A percentile compares a stretch with the other conserved stretches of the same genome.
Conservation (phyloP, 2,329 filamentous ascomycete species). For the Colletotrichum lini region DNA sequence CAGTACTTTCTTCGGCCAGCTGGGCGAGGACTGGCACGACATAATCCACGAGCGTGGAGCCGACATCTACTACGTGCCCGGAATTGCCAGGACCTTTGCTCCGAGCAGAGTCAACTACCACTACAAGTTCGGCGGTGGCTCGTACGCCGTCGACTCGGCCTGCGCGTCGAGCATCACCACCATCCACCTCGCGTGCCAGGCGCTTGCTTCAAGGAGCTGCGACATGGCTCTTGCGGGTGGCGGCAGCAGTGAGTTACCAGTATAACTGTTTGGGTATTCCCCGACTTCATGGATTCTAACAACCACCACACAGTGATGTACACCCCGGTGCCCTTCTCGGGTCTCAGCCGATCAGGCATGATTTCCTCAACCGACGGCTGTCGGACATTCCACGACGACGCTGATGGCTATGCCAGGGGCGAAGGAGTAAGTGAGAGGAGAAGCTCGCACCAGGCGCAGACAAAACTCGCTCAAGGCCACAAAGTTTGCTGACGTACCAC, state of each 20-base stretch:
- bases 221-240: slow-evolving; percentile 1
- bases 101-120: not conserved
- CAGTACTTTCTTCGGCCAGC: slow-evolving; percentile 76
- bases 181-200: not conserved
- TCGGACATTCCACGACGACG: slow-evolving; percentile 51
- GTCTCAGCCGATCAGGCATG: not conserved
- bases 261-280: no score
- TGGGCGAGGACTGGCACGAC: slow-evolving; percentile 76
- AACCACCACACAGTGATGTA: no score
- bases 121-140: not conserved
- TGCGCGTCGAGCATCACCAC: not conserved
- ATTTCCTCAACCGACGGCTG: slow-evolving; percentile 45
- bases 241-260: no score
- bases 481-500: no score
- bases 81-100: not conserved
- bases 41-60: slow-evolving; percentile 72
- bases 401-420: slow-evolving; percentile 64
- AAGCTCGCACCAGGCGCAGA: no score
- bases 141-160: not conserved
- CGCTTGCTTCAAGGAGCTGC: not conserved
- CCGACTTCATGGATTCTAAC: no score
- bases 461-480: no score
- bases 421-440: slow-evolving; percentile 47
- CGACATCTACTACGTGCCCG: slow-evolving; percentile 42
- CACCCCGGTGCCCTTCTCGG: not conserved